These are phyloP conservation scores for Fusarium pseudograminearum DNA, from an alignment of 2,329 filamentous ascomycete genomes.

Conservation along the genomic window DNA sequence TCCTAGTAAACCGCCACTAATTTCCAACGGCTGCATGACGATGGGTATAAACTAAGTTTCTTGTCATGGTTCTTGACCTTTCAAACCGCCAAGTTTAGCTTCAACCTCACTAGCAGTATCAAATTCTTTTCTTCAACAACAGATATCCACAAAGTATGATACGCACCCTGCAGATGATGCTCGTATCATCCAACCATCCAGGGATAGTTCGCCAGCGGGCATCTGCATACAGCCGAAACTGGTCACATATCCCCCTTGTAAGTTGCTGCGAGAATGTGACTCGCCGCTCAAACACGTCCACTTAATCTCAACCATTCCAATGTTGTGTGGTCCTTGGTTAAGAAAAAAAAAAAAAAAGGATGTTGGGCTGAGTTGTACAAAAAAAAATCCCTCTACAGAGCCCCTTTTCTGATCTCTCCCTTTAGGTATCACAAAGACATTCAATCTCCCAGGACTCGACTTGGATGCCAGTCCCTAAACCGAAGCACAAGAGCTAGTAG, in stretches of 20 bases:
- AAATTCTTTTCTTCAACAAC: not conserved
- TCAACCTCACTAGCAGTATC: not conserved
- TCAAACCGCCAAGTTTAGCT: slow-evolving; percentile 4
- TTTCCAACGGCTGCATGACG: slow-evolving; percentile 44
- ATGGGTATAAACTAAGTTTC: slow-evolving; percentile 30
- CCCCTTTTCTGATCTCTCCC: slow-evolving; percentile 12
- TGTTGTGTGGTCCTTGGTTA: slow-evolving; percentile 12
- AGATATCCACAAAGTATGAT: slow-evolving; percentile 7
- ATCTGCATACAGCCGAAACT: slow-evolving; percentile 36
- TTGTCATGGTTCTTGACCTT: slow-evolving; percentile 1
- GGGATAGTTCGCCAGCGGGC: slow-evolving; percentile 15
- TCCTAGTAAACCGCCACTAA: slow-evolving; percentile 39
- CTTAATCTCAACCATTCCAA: slow-evolving; percentile 42
- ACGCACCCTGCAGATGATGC: slow-evolving; percentile 2
- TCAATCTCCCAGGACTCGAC: slow-evolving; percentile 30
- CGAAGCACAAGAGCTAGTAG: not conserved
- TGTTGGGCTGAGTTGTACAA: not conserved
- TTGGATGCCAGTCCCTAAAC: slow-evolving; percentile 28
- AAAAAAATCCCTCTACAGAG: slow-evolving; percentile 6
- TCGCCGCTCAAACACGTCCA: slow-evolving; percentile 9
- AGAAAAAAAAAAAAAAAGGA: not conserved
- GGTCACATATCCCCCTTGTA: slow-evolving; percentile 26
- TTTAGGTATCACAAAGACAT: slow-evolving; percentile 33
- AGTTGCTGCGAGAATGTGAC: slow-evolving; percentile 32
- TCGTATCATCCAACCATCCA: slow-evolving; percentile 10